Evolutionary conservation across 352 stramenopile species (phyloP), one percentile per base, ranked within the genome.

Genomic region (Blastocystis sp.): DNA sequence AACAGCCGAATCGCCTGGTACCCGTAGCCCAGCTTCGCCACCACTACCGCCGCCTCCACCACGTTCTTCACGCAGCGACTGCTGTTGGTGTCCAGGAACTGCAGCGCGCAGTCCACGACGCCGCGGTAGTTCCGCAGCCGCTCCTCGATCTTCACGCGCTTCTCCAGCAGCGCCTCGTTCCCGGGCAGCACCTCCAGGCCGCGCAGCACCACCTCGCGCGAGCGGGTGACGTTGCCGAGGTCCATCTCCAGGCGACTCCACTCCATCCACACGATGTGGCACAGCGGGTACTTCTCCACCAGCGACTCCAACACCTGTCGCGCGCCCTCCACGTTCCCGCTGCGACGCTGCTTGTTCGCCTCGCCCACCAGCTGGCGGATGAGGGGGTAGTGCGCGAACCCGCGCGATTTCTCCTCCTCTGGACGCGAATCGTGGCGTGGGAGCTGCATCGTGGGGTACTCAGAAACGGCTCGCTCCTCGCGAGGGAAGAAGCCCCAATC

Each of bases 71-170:
- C 49, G 48, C 44, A 61, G 14, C 44, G 44, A n/a, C 16, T 44
- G 11, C 44, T 29, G 49, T 27, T 57, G 36, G 53, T 57, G 29
- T 0, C 44, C 40, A 78, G 18, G 42, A 78, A 78, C 40, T n/a
- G 8, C 24, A 44, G 18, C 48, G 67, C 67, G 36, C 67, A 57
- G n/a, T 18, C 67, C 8, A 78, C n/a, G 27, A 78, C 48, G 24
- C 67, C 67, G 6, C 57, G 8, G 8, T 44, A 38, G 49, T 78
- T 78, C 16, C 67, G 44, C 42, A 78, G 49, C 21, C 67, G 67
- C 36, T 78, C 67, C 36, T 78, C 67, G 24, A 59, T 44, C 48
- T 78, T 78, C 18, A 78, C 48, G 18, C 38, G 67, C 67, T 59
- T 57, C 34, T 53, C 44, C 32, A 78, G 49, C 67, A 78, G 44